phyloP scores from a whole-genome alignment of 305 asterid genomes.

The Rubia balearica region DNA sequence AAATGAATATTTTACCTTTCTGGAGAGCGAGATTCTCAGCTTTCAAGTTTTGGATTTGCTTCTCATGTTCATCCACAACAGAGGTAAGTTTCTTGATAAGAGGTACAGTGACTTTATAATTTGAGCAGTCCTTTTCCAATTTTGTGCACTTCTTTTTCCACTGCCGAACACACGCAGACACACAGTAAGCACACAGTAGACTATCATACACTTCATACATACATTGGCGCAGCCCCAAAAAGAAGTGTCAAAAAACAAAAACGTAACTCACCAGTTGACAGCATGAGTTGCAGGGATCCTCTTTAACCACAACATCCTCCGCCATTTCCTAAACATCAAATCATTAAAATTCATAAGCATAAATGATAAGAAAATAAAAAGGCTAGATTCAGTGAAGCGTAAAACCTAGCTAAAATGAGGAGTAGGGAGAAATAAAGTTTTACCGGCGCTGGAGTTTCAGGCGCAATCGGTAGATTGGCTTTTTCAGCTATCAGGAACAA shows the following conservation, averaged over 20 bases:
- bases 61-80: slow-evolving; percentile 29
- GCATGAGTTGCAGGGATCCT: slow-evolving; percentile 45
- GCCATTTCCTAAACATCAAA: slow-evolving; percentile 30
- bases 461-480: background rate
- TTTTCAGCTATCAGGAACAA: no score
- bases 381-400: background rate
- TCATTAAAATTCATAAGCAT: background rate
- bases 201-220: background rate
- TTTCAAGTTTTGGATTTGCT: slow-evolving; percentile 31
- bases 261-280: slow-evolving; percentile 42
- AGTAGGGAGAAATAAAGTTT: no score
- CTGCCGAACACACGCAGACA: slow-evolving; percentile 25
- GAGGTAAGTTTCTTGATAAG: slow-evolving; percentile 32
- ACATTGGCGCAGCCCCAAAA: background rate
- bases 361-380: background rate
- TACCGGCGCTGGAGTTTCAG: no score
- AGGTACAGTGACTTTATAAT: slow-evolving; percentile 36
- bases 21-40: slow-evolving; percentile 36
- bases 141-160: slow-evolving; percentile 44
- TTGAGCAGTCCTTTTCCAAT: slow-evolving; percentile 42
- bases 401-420: background rate
- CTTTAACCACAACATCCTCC: slow-evolving; percentile 44
- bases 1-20: slow-evolving; percentile 34
- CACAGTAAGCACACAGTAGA: background rate
- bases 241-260: background rate